phyloP scores from a whole-genome alignment of 257 asterid genomes.

The Ajuga chamaepitys region DNA sequence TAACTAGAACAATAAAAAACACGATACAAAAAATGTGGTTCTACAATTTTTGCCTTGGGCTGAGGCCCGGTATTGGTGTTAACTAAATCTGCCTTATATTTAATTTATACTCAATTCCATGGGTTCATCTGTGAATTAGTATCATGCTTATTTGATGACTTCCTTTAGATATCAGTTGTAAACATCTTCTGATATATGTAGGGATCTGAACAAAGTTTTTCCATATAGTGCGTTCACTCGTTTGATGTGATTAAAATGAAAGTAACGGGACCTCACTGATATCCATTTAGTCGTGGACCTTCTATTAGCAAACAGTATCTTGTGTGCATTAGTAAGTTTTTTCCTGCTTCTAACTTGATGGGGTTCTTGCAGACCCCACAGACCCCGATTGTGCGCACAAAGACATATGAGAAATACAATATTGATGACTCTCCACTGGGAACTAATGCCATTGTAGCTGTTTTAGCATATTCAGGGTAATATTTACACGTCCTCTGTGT shows the following conservation, averaged over 20 bases:
- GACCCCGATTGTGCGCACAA: slow-evolving; percentile 93
- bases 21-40: too few relatives aligned
- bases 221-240: not conserved
- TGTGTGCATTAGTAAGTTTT: slow-evolving; percentile 4
- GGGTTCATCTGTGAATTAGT: too few relatives aligned
- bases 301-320: not conserved
- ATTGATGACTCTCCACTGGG: slow-evolving; percentile 89
- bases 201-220: not conserved
- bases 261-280: slow-evolving; percentile 1
- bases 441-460: slow-evolving; percentile 97
- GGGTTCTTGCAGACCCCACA: slow-evolving; percentile 77
- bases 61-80: too few relatives aligned
- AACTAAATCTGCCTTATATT: too few relatives aligned
- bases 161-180: too few relatives aligned
- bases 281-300: not conserved
- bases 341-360: slow-evolving; percentile 2
- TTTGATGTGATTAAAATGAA: not conserved
- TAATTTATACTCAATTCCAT: too few relatives aligned
- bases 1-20: too few relatives aligned
- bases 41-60: too few relatives aligned
- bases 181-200: too few relatives aligned
- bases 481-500: not conserved
- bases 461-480: slow-evolving; percentile 97
- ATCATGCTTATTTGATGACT: too few relatives aligned
- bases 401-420: slow-evolving; percentile 71